These are phyloP conservation scores for Psilocybe cubensis DNA, from an alignment of 768 basidiomycete genomes.

Conservation along the genomic window DNA sequence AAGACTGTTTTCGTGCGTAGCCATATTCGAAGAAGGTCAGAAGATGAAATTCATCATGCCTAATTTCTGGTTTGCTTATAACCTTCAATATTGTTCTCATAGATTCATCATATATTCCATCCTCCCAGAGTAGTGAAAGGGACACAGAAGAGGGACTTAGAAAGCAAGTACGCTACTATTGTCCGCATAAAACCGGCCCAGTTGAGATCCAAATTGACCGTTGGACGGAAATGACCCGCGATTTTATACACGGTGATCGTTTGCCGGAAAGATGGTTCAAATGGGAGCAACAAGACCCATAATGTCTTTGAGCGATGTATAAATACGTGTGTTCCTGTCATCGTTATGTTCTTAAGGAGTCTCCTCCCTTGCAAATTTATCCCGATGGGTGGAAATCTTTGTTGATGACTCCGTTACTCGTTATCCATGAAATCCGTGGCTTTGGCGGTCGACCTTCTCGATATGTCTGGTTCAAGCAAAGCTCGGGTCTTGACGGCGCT, in stretches of 20 bases:
- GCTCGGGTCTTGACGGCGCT: no score
- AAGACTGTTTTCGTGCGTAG: slow-evolving; percentile 60
- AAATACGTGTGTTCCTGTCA: no score
- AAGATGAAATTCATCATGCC: neutral
- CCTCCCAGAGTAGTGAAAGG: slow-evolving; percentile 27
- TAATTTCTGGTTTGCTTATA: no score
- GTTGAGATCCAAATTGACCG: neutral
- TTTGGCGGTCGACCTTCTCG: no score
- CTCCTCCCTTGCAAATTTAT: no score
- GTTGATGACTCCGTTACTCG: no score
- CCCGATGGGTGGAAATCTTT: no score
- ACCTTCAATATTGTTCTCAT: slow-evolving; percentile 3
- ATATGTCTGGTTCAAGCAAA: no score
- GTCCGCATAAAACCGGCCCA: neutral
- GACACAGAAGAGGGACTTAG: slow-evolving; percentile 6
- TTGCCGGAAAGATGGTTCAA: slow-evolving; percentile 6
- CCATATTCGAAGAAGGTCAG: slow-evolving; percentile 46
- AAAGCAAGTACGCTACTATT: slow-evolving; percentile 22
- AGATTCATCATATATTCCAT: slow-evolving; percentile 25
- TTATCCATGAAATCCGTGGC: no score
- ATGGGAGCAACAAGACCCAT: no score
- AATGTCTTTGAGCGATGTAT: no score
- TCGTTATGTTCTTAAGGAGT: no score
- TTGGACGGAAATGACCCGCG: slow-evolving; percentile 3
- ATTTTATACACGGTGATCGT: neutral